These are phyloP conservation scores for Suillus placidus DNA, from an alignment of 768 basidiomycete genomes.

Conservation along the genomic window DNA sequence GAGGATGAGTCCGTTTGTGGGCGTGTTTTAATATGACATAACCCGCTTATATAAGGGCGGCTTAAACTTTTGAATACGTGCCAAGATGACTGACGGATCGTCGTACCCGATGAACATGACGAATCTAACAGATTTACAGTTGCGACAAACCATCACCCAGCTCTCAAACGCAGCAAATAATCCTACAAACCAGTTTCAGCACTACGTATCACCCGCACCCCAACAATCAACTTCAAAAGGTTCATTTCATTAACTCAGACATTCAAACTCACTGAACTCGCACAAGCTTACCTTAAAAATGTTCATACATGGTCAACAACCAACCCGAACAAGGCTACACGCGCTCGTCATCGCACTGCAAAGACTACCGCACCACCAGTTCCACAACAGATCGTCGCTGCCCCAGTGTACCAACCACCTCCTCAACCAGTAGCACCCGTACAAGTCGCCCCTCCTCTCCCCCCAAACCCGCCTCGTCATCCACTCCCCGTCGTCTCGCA, in stretches of 20 bases:
- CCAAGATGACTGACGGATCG: slow-evolving; percentile 32
- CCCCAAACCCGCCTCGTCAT: slow-evolving; percentile 54
- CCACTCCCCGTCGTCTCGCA: slow-evolving; percentile 67
- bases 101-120: slow-evolving; percentile 40
- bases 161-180: slow-evolving; percentile 41
- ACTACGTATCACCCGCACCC: slow-evolving; percentile 35
- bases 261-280: slow-evolving; percentile 6
- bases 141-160: slow-evolving; percentile 64
- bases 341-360: slow-evolving; percentile 39
- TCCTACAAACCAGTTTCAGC: slow-evolving; percentile 36
- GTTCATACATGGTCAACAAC: slow-evolving; percentile 69
- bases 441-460: slow-evolving; percentile 31
- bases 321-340: slow-evolving; percentile 50
- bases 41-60: too few relatives aligned
- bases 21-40: too few relatives aligned
- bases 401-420: slow-evolving; percentile 41
- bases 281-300: slow-evolving; percentile 65
- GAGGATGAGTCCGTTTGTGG: too few relatives aligned
- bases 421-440: slow-evolving; percentile 28
- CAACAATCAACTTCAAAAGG: slow-evolving; percentile 34
- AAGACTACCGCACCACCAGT: slow-evolving; percentile 44
- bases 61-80: too few relatives aligned
- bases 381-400: slow-evolving; percentile 37
- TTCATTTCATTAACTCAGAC: slow-evolving; percentile 11
- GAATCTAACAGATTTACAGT: slow-evolving; percentile 62